Base-by-base conservation (phyloP, 768 basidiomycete genomes). In the Rubroboletus pulcherrimus region DNA sequence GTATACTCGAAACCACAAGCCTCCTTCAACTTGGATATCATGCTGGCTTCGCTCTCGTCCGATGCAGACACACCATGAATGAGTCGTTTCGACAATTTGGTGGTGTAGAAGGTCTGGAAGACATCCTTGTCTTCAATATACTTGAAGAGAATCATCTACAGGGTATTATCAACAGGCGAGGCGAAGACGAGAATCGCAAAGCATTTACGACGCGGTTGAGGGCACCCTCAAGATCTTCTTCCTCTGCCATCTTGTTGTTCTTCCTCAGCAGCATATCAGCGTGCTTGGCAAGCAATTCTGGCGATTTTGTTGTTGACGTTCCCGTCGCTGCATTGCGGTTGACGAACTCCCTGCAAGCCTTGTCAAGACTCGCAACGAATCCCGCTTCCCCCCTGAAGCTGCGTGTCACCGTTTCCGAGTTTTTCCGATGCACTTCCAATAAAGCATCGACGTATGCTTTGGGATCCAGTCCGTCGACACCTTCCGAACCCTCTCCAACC, bases 61-160 rank as follows among this genome's bases (percentile, higher is more conserved):
- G 95, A 98, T 7, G 92, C 91, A 11, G 93, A 98, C 3, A 90
- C 85, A 12, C 85, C 84, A 62, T 91, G 86, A 62, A 99, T 93
- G 26, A 99, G 84, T 57, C 96, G 93, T 69, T 91, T 91, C 35
- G 91, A 91, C 24, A 98, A 74, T 71, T 92, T 95, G 59, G 92
- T 96, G 15, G 89, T 90, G 75, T 99, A 98, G 80, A 96, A 98
- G 17, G 90, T 90, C 68, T 96, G 94, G 85, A 98, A 99, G 12
- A 98, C 92, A 62, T 99, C 96, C 77, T 97, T 97, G 78, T 98
- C 95, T 69, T 95, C 93, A 64, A 98, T 89, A 73, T 97, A 98
- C 71, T 94, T 94, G 89, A 99, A 97, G 47, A 98, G 76, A 14
- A 91, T 80, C 94, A 98, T 97, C 96, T 98, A 66, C 2, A 59